These are phyloP conservation scores for Metarhizium anisopliae DNA, from an alignment of 2,329 filamentous ascomycete species.

Conservation along the genomic window DNA sequence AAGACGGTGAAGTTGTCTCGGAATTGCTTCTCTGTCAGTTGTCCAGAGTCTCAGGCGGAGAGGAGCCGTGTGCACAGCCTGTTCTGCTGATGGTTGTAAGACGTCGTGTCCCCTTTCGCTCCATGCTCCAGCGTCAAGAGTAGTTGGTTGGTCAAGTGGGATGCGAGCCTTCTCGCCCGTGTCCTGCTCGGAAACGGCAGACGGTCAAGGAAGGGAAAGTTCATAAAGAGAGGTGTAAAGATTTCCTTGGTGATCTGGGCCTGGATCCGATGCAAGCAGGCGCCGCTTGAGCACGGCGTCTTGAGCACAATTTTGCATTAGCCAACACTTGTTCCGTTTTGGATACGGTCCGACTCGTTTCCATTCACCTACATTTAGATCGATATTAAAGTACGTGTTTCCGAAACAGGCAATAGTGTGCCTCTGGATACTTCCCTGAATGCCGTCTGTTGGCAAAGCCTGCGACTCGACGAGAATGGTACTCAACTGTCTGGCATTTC, in stretches of 20 bases:
- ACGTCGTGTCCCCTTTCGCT: conserved; percentile 5
- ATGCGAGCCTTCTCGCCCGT: conserved; percentile 16
- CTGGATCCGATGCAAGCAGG: conserved; percentile 16
- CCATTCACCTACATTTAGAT: conserved; percentile 12
- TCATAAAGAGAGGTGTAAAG: conserved; percentile 24
- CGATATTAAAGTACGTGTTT: conserved; percentile 15
- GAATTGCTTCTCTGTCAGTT: conserved; percentile 26
- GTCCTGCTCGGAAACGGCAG: conserved; percentile 17
- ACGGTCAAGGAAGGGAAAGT: conserved; percentile 23
- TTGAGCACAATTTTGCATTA: conserved; percentile 3
- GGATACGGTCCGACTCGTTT: too few species aligned
- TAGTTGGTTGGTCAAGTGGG: conserved; percentile 17
- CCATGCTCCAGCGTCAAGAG: conserved; percentile 4
- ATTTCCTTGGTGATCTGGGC: conserved; percentile 20
- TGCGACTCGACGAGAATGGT: conserved; percentile 20
- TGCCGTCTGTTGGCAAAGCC: conserved; percentile 10
- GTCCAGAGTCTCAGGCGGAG: conserved; percentile 12
- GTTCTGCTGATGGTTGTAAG: not conserved
- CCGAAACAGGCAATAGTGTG: conserved; percentile 26
- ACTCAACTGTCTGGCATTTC: conserved; percentile 16
- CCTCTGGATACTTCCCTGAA: conserved; percentile 25
- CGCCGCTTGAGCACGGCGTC: conserved; percentile 14
- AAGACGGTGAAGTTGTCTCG: conserved; percentile 29
- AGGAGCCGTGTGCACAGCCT: conserved; percentile 14
- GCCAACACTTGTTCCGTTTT: not conserved